Conservation (phyloP, 495 filamentous ascomycete genomes). For the Alectoria sarmentosa region DNA sequence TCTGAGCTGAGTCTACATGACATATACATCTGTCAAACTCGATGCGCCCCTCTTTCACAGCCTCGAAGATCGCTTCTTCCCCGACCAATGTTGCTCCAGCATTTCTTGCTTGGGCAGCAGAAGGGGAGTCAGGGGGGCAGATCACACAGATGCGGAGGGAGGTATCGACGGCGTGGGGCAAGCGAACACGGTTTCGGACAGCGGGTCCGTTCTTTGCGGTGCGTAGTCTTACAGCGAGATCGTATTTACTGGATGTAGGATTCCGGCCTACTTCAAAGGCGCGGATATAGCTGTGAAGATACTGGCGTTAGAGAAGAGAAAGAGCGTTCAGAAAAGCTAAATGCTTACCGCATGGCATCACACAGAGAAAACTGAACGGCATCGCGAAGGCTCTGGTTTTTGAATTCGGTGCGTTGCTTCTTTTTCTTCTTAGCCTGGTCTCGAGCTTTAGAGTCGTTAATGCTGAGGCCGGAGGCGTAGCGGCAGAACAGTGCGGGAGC, state of each 20-base stretch:
- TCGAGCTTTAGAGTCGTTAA: conserved; percentile 38
- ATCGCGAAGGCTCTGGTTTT: conserved; percentile 50
- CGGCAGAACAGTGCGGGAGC: conserved; percentile 23
- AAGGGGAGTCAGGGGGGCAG: conserved; percentile 65
- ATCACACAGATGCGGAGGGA: conserved; percentile 82
- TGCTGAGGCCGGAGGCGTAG: conserved; percentile 23
- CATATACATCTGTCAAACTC: conserved; percentile 87
- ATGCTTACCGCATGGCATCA: conserved; percentile 80
- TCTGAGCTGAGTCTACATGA: conserved; percentile 65
- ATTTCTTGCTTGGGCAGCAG: conserved; percentile 58
- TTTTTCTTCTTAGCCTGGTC: conserved; percentile 55
- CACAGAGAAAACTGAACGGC: conserved; percentile 69
- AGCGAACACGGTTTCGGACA: conserved; percentile 75
- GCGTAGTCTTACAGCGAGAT: conserved; percentile 70
- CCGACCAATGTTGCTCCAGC: conserved; percentile 78
- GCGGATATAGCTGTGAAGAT: conserved; percentile 64
- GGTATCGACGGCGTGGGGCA: conserved; percentile 83
- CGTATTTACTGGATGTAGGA: conserved; percentile 72
- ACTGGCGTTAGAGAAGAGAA: background rate
- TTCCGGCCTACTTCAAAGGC: conserved; percentile 84
- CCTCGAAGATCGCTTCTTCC: conserved; percentile 76
- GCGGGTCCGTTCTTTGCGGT: conserved; percentile 76
- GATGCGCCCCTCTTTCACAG: conserved; percentile 64
- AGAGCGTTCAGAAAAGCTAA: background rate
- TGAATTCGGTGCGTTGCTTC: conserved; percentile 57